Percentiles rank a stretch among this genome's conserved stretches.
phyloP scores from a whole-genome alignment of 164 flowering plant species.

The Brasenia schreberi region DNA sequence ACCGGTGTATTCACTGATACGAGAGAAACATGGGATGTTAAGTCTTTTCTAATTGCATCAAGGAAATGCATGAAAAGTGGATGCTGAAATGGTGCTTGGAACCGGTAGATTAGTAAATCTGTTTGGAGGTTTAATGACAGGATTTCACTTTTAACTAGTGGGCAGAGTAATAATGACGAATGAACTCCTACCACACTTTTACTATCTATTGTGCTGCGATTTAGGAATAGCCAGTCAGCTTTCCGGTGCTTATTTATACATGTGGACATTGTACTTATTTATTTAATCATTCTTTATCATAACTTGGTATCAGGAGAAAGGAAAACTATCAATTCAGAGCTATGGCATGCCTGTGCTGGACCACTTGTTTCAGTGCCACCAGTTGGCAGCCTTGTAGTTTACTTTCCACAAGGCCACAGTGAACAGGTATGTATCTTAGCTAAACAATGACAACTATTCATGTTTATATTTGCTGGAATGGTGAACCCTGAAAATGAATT shows the following conservation, averaged over 20 bases:
- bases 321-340: constrained; percentile 77
- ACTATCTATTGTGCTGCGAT: too few species aligned
- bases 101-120: too few species aligned
- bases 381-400: constrained; percentile 88
- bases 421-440: constrained; percentile 50
- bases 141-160: too few species aligned
- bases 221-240: background rate
- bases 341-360: constrained; percentile 99
- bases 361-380: constrained; percentile 90
- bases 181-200: too few species aligned
- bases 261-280: background rate
- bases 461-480: background rate
- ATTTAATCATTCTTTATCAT: background rate
- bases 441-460: background rate
- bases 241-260: background rate
- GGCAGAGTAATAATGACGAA: too few species aligned
- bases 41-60: background rate
- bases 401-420: constrained; percentile 99
- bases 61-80: background rate
- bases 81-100: too few species aligned
- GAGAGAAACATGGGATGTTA: too few species aligned
- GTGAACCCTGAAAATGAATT: too few species aligned
- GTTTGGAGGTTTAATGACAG: too few species aligned
- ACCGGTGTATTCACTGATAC: too few species aligned
- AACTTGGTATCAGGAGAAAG: constrained; percentile 44